These are phyloP conservation scores for Gracilaria vermiculophylla DNA, from an alignment of 23 red algal genomes.

Conservation along the genomic window DNA sequence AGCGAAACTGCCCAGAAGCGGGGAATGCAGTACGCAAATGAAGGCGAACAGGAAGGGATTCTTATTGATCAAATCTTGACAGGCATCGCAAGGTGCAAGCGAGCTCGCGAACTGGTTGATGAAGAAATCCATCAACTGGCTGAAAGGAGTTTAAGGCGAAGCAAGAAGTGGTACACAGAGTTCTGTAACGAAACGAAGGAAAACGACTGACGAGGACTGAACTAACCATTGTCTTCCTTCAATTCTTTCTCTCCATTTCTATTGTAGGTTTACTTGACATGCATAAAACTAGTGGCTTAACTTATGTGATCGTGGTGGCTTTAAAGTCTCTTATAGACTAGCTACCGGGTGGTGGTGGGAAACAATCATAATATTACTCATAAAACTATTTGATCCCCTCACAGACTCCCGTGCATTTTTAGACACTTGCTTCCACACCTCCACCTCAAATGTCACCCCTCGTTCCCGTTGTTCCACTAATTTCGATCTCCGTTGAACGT, in stretches of 20 bases:
- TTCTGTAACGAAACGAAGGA: not conserved
- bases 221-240: not conserved
- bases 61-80: not conserved
- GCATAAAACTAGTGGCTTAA: too few species aligned
- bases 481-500: not conserved
- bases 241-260: not conserved
- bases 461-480: not conserved
- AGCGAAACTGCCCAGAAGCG: not conserved
- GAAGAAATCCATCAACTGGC: not conserved
- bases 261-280: not conserved
- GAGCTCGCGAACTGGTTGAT: not conserved
- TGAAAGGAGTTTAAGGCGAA: not conserved
- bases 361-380: too few species aligned
- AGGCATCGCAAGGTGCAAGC: not conserved
- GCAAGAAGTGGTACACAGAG: not conserved
- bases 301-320: not conserved
- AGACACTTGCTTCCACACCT: not conserved
- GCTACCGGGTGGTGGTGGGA: not conserved
- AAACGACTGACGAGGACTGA: not conserved
- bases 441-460: not conserved
- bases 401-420: not conserved
- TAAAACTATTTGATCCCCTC: too few species aligned
- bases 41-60: not conserved
- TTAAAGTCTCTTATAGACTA: not conserved
- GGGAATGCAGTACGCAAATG: not conserved